Evolutionary conservation across 176 grass and related monocot species (phyloP).

Genomic region (Carex cristatella): DNA sequence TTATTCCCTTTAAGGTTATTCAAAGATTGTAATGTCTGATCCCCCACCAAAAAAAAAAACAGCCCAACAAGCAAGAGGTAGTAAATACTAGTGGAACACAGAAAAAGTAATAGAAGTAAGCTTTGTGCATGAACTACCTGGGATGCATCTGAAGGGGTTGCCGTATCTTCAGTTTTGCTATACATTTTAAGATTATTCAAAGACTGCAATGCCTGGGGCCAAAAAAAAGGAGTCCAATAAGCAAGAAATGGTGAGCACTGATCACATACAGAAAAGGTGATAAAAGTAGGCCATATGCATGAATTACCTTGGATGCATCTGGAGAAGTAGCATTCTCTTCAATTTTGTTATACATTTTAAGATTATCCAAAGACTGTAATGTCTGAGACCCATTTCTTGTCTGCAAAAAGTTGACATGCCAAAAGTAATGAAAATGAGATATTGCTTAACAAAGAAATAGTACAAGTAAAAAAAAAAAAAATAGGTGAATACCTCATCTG

Average conservation of each 20-base stretch:
- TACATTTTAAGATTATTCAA: conserved; percentile 23
- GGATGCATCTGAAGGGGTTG: not conserved
- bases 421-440: not conserved
- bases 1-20: conserved; percentile 18
- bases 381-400: not conserved
- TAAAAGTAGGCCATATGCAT: not conserved
- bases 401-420: not conserved
- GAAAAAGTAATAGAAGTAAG: not conserved
- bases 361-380: conserved; percentile 8
- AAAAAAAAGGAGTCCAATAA: too few species aligned
- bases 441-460: conserved; percentile 4
- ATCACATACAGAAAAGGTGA: not conserved
- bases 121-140: conserved; percentile 1
- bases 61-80: not conserved
- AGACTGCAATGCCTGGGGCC: not conserved
- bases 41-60: too few species aligned
- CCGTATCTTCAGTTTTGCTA: conserved; percentile 1
- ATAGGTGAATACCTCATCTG: conserved; percentile 39
- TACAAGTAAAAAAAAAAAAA: not conserved
- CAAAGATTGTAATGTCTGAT: not conserved
- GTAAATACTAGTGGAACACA: not conserved
- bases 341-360: conserved; percentile 15
- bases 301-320: conserved; percentile 7
- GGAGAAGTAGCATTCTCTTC: not conserved
- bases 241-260: not conserved